Evolutionary conservation across 164 flowering plant species (phyloP).

Genomic region (Warburgia ugandensis): DNA sequence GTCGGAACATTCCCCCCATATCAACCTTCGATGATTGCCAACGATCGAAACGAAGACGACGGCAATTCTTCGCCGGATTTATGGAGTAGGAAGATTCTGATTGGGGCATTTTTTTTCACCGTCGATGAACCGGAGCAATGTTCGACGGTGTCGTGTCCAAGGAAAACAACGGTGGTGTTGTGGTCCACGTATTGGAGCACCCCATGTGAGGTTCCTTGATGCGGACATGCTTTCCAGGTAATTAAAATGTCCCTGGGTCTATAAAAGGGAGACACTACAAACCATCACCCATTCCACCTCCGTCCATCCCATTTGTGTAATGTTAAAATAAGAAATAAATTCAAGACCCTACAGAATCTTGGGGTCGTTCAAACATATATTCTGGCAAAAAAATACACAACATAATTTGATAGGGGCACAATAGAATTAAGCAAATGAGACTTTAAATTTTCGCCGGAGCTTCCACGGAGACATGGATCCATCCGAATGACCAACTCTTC

Average conservation of each 20-base stretch:
- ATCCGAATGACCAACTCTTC: too few species aligned
- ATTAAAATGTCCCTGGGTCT: not conserved
- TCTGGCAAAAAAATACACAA: too few species aligned
- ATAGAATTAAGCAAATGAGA: too few species aligned
- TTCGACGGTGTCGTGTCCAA: not conserved
- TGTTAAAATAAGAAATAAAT: too few species aligned
- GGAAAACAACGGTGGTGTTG: not conserved
- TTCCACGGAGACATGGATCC: too few species aligned
- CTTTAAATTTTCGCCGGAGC: too few species aligned
- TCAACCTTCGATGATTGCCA: not conserved
- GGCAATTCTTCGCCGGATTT: slow-evolving; percentile 2
- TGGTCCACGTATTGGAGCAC: slow-evolving; percentile 4
- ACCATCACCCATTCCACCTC: not conserved
- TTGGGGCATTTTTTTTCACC: too few species aligned
- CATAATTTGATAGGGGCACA: too few species aligned
- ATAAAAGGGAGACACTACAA: slow-evolving; percentile 2
- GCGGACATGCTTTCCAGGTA: slow-evolving; percentile 3
- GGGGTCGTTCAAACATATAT: too few species aligned
- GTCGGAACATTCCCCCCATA: not conserved
- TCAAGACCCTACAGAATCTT: too few species aligned
- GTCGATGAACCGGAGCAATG: not conserved
- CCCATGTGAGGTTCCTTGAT: slow-evolving; percentile 6
- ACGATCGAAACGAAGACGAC: not conserved
- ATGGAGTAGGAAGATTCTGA: too few species aligned
- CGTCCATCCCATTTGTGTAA: not conserved